Conservation (phyloP, 1,284 basidiomycete genomes). For the Cronartium quercuum region DNA sequence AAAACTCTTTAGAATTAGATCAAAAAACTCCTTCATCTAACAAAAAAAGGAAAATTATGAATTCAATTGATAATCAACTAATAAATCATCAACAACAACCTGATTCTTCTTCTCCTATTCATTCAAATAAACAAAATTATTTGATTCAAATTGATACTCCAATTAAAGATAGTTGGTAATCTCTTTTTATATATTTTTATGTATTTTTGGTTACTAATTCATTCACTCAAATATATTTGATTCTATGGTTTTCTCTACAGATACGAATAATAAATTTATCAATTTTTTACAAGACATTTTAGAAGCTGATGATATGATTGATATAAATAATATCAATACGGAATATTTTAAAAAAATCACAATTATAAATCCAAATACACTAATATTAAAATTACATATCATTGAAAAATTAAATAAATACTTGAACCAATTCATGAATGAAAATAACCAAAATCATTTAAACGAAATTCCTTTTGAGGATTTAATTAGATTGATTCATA, state of each 20-base stretch:
- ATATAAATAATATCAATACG: constrained; percentile 9
- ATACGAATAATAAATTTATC: constrained; percentile 5
- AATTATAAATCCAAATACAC: too few species aligned
- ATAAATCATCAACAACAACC: constrained; percentile 1
- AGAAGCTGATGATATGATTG: constrained; percentile 36
- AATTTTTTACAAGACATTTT: constrained; percentile 30
- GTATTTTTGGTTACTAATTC: neutral
- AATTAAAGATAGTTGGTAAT: neutral
- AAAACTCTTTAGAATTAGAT: neutral
- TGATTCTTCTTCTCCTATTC: neutral
- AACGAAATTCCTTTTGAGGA: constrained; percentile 5
- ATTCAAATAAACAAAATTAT: neutral
- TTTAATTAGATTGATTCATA: constrained; percentile 28
- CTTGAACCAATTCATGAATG: constrained; percentile 14
- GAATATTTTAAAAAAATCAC: constrained; percentile 12
- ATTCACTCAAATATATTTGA: neutral
- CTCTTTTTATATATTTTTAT: neutral
- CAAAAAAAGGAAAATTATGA: neutral
- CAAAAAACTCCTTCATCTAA: neutral
- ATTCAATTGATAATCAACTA: too few species aligned
- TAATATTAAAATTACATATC: too few species aligned
- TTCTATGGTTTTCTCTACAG: neutral
- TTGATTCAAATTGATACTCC: neutral
- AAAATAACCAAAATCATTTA: constrained; percentile 10
- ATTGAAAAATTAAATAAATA: too few species aligned